Evolutionary conservation across 129 eudicot species (phyloP).

Genomic region (Arctium minus): DNA sequence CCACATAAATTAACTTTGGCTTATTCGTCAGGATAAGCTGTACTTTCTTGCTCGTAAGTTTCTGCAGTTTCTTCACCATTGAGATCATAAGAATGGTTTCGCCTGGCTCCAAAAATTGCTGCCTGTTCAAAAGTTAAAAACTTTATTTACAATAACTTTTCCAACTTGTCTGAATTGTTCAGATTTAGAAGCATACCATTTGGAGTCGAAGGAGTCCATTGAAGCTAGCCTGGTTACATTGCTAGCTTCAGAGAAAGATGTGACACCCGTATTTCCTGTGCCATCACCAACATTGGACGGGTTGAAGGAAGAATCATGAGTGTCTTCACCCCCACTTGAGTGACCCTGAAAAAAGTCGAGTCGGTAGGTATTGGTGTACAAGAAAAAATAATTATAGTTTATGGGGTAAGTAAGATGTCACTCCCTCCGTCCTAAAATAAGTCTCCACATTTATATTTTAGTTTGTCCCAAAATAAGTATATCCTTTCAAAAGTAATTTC

Average conservation of each 20-base stretch:
- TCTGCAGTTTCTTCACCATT: conserved; percentile 70
- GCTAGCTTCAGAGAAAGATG: conserved; percentile 39
- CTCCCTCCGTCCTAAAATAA: too few relatives aligned
- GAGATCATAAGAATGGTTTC: conserved; percentile 80
- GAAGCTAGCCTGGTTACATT: conserved; percentile 72
- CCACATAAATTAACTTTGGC: conserved; percentile 65
- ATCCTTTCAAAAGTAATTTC: too few relatives aligned
- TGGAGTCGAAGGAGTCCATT: conserved; percentile 78
- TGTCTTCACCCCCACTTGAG: conserved; percentile 31
- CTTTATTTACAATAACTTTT: too few relatives aligned
- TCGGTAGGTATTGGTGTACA: too few relatives aligned
- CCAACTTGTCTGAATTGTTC: not conserved
- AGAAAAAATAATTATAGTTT: too few relatives aligned
- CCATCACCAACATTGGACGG: conserved; percentile 1
- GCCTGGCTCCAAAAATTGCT: conserved; percentile 66
- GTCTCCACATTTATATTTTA: too few relatives aligned
- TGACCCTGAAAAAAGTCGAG: not conserved
- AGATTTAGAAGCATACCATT: conserved; percentile 34
- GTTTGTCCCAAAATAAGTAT: too few relatives aligned
- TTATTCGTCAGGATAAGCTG: conserved; percentile 85
- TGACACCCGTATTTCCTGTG: conserved; percentile 16
- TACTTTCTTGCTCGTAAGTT: conserved; percentile 69
- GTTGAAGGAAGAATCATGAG: conserved; percentile 44
- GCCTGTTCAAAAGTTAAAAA: conserved; percentile 36
- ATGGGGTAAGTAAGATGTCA: too few relatives aligned